Base-by-base conservation (phyloP, 148 eudicot species). In the Vaccinium macrocarpon region DNA sequence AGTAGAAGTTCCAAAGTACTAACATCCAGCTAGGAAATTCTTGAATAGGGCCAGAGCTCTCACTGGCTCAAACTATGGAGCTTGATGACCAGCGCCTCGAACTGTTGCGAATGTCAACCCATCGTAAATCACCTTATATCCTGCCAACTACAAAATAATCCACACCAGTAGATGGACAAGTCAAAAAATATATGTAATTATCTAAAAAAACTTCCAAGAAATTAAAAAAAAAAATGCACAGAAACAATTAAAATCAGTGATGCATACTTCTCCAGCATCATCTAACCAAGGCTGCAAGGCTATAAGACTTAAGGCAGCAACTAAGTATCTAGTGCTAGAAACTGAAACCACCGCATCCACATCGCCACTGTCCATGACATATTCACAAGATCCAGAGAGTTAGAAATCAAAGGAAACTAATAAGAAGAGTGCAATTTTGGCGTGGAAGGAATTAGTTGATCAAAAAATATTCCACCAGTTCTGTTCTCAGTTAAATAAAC, bases 321-420 rank as follows among this genome's bases (percentile, higher is more conserved):
- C 68, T 50, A 84, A 83, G 74, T 87, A 87, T 38, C 86, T 81
- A 38, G 88, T 81, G 62, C 88, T 35, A 27, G 88, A n/a, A 21
- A 87, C 88, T 52, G 88, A 84, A 76, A 87, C 86, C 0, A 84
- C 83, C 35, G 86, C 86, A 81, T 87, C 88, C 78, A 81, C 70
- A 57, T 87, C 88, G 55, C 88, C 84, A 56, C 88, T 87, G 86
- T 64, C 50, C 53, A 81, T 25, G 16, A 82, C 27, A 79, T 32
- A 11, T 55, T 53, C 79, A 83, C 23, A 86, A 61, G 23, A n/a
- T 38, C 23, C 49, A n/a, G 35, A 56, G 32, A 50, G 52, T 75
- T 75, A 21, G 78, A 15, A n/a, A 38, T 42, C n/a, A 27, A 32
- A 32, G 18, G 15, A 71, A 27, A 71, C 35, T 12, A 21, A 21